Conservation (phyloP, 2,329 filamentous ascomycete genomes). For the Ceratocystiopsis minuta region DNA sequence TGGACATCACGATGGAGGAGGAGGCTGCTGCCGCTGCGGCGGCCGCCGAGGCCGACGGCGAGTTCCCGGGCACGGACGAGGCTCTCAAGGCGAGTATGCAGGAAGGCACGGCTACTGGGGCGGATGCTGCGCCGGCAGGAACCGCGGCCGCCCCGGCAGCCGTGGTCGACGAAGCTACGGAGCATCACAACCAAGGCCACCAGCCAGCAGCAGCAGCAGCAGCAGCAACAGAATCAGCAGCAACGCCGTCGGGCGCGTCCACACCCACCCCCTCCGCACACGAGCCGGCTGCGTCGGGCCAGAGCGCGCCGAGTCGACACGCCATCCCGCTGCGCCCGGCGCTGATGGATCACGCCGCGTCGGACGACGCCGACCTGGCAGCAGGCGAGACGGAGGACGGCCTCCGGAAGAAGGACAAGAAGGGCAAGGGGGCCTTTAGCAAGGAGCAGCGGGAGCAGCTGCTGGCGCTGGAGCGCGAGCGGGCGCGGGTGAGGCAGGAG, state of each 20-base stretch:
- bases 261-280: constrained; percentile 11
- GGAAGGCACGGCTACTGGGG: constrained; percentile 19
- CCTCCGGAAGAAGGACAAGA: constrained; percentile 38
- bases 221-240: constrained; percentile 9
- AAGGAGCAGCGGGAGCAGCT: constrained; percentile 92
- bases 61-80: constrained; percentile 39
- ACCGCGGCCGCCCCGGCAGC: constrained; percentile 19
- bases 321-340: constrained; percentile 63
- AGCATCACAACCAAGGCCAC: constrained; percentile 12
- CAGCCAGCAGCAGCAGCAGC: constrained; percentile 2
- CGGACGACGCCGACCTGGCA: constrained; percentile 32
- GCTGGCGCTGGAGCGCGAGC: constrained; percentile 72
- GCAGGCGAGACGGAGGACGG: constrained; percentile 46
- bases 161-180: constrained; percentile 23
- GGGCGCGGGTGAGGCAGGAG: constrained; percentile 63
- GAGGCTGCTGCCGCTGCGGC: constrained; percentile 28
- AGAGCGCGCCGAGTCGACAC: constrained; percentile 22
- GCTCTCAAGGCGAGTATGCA: constrained; percentile 36
- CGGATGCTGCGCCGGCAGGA: constrained; percentile 9
- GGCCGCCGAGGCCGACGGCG: constrained; percentile 16
- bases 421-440: constrained; percentile 68
- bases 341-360: constrained; percentile 66
- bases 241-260: constrained; percentile 9
- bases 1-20: constrained; percentile 87
- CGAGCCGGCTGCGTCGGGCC: constrained; percentile 17